These are phyloP conservation scores for Podospora conica DNA, from an alignment of 495 filamentous ascomycete species.

Conservation along the genomic window DNA sequence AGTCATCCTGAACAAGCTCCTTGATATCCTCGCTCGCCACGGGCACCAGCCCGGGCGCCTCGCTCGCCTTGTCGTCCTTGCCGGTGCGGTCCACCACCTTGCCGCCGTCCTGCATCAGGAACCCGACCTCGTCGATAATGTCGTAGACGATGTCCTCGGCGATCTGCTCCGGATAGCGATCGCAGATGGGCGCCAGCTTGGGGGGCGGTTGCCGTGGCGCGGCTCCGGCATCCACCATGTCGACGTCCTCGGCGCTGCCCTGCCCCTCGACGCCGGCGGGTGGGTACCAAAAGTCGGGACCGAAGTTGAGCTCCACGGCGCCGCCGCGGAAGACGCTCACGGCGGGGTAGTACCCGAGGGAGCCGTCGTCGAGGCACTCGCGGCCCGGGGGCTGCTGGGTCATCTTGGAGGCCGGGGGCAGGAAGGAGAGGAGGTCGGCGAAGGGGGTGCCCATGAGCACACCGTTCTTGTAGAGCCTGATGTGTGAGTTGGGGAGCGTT, in stretches of 20 bases:
- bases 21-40: slow-evolving; percentile 50
- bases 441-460: slow-evolving; percentile 79
- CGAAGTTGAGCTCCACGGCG: slow-evolving; percentile 86
- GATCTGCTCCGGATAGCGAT: slow-evolving; percentile 89
- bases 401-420: slow-evolving; percentile 83
- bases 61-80: slow-evolving; percentile 35
- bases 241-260: slow-evolving; percentile 31
- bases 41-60: slow-evolving; percentile 33
- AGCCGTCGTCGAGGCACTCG: slow-evolving; percentile 82
- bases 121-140: slow-evolving; percentile 84
- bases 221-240: slow-evolving; percentile 42
- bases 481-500: slow-evolving; percentile 77
- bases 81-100: slow-evolving; percentile 38
- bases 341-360: slow-evolving; percentile 91
- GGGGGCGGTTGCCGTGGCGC: slow-evolving; percentile 4
- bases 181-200: slow-evolving; percentile 55
- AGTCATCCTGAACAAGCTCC: slow-evolving; percentile 60
- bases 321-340: slow-evolving; percentile 88
- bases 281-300: slow-evolving; percentile 82
- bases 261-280: slow-evolving; percentile 49
- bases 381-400: slow-evolving; percentile 67
- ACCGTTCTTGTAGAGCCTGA: slow-evolving; percentile 91
- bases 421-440: slow-evolving; percentile 80
- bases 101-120: slow-evolving; percentile 61
- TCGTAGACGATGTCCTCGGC: slow-evolving; percentile 91